These are phyloP conservation scores for Jaltomata sinuosa DNA, from an alignment of 257 asterid species.

Conservation along the genomic window DNA sequence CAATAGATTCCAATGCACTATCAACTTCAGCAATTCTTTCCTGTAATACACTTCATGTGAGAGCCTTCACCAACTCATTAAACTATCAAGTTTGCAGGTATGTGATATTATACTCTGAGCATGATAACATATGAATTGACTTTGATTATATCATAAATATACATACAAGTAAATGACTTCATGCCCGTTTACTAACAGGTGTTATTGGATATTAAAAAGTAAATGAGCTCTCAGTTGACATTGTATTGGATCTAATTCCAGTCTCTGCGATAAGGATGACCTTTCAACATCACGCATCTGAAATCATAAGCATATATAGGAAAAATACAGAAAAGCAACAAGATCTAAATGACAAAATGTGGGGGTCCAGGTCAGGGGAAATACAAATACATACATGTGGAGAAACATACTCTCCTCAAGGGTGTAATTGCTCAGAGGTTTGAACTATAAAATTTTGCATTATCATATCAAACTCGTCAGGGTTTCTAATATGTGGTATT, in stretches of 20 bases:
- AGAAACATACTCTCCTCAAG: neutral
- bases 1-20: conserved; percentile 38
- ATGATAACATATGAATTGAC: neutral
- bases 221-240: neutral
- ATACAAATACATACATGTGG: neutral
- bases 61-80: neutral
- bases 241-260: neutral
- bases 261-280: neutral
- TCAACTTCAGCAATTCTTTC: conserved; percentile 37
- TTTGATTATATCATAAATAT: neutral
- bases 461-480: neutral
- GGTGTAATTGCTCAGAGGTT: neutral
- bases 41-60: conserved; percentile 25
- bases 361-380: neutral
- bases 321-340: neutral
- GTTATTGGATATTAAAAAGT: neutral
- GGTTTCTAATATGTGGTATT: neutral
- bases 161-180: neutral
- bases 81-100: neutral
- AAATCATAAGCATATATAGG: neutral
- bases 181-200: neutral
- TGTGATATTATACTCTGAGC: neutral
- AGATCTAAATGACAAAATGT: neutral
- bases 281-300: neutral
- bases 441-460: neutral